Base-by-base conservation (phyloP, 768 basidiomycete genomes). In the Leccinum incarnatum region DNA sequence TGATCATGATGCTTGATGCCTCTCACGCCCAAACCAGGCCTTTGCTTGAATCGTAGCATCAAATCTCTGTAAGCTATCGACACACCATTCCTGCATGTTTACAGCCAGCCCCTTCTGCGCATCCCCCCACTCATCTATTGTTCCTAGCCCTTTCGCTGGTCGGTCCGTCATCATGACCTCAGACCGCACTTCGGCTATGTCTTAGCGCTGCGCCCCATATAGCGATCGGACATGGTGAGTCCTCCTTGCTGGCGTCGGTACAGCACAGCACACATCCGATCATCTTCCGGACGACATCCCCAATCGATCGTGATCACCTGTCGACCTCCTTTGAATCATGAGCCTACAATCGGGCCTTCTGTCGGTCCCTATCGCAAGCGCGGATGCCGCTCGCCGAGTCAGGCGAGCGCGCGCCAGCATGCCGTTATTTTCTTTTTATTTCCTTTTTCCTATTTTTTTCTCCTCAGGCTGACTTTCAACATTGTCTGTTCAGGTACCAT, bases 81-180 rank as follows among this genome's bases (percentile, higher is more conserved):
- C 62, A 8, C 62, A 63, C 62, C 69, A 63, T 65, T 58, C 34
- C 54, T 62, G 63, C 69, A 63, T 67, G 69, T 64, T 53, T 47
- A 27, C 64, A 66, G 53, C 54, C 5, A 37, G 47, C 15, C 8
- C 27, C 9, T 47, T n/a, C 36, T 54, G 29, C 30, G 25, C 53
- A 42, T 49, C 48, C 11, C 19, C 56, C 14, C 11, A 11, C 47
- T 36, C 49, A 42, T 48, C 30, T 46, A 36, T 45, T 25, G 23
- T 53, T 34, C 52, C 52, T 53, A 12, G 9, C 29, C 19, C 21
- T 37, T 51, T 14, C 42, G 42, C 29, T 30, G 19, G 30, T 37
- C 17, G 53, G 15, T 23, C 27, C 34, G 19, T 46, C 30, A 54
- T 29, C 14, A 36, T 32, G 51, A 29, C 46, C n/a, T 23, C 54